These are phyloP conservation scores for Saccharomyces hybrid DNA, from an alignment of 1,139 yeast genomes.

Conservation along the genomic window DNA sequence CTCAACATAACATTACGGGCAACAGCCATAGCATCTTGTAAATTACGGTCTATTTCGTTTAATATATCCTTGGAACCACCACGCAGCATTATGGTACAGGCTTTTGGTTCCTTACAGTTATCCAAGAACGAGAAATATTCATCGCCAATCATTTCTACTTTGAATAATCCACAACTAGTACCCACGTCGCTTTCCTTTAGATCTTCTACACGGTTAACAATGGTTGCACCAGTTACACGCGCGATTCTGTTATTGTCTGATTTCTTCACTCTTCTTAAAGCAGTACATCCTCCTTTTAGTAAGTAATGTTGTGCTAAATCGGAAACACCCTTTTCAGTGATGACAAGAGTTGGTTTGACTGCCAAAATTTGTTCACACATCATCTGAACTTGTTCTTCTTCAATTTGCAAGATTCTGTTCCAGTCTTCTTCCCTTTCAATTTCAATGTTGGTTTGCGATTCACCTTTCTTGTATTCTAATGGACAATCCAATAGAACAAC, in stretches of 20 bases:
- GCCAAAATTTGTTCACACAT: slow-evolving; percentile 82
- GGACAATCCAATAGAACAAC: slow-evolving; percentile 91
- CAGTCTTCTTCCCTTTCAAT: slow-evolving; percentile 95
- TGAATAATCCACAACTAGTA: slow-evolving; percentile 79
- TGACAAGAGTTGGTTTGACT: slow-evolving; percentile 86
- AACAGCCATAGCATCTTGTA: slow-evolving; percentile 98
- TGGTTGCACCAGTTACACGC: slow-evolving; percentile 95
- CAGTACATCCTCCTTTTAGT: slow-evolving; percentile 88
- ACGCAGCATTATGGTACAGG: slow-evolving; percentile 86
- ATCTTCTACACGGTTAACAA: slow-evolving; percentile 93
- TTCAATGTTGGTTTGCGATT: slow-evolving; percentile 96
- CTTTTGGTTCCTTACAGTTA: slow-evolving; percentile 78
- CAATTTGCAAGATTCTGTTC: slow-evolving; percentile 91
- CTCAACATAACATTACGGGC: slow-evolving; percentile 92
- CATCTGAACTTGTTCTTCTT: slow-evolving; percentile 90
- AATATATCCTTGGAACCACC: slow-evolving; percentile 97
- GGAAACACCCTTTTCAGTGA: slow-evolving; percentile 97
- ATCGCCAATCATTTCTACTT: slow-evolving; percentile 93
- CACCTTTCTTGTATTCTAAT: slow-evolving; percentile 96
- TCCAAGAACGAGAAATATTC: slow-evolving; percentile 88
- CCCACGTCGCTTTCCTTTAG: slow-evolving; percentile 88
- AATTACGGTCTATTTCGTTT: slow-evolving; percentile 92
- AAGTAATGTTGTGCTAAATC: slow-evolving; percentile 96
- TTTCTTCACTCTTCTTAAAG: slow-evolving; percentile 89
- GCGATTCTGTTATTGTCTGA: slow-evolving; percentile 96